These are phyloP conservation scores for Penicillium bialowiezense DNA, from an alignment of 495 filamentous ascomycete species.

Conservation along the genomic window DNA sequence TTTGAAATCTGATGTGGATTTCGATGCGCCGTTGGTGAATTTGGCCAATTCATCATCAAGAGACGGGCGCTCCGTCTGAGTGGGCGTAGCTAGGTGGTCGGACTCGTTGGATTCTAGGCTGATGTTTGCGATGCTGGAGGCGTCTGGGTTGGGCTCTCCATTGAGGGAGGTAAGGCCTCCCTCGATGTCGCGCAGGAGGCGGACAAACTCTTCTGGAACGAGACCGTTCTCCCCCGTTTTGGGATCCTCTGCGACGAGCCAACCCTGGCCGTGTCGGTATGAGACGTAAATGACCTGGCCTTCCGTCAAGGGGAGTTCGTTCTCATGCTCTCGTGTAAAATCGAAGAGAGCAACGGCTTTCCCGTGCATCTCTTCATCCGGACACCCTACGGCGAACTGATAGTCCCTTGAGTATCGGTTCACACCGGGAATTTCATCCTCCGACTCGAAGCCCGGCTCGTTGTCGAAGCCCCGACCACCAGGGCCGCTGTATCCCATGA, in stretches of 20 bases:
- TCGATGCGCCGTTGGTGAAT: slow-evolving; percentile 10
- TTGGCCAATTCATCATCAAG: background rate
- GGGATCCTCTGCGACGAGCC: slow-evolving; percentile 97
- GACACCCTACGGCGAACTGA: slow-evolving; percentile 90
- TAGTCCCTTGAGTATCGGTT: slow-evolving; percentile 83
- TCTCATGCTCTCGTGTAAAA: slow-evolving; percentile 92
- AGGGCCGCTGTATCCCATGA: slow-evolving; percentile 35
- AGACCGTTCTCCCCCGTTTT: slow-evolving; percentile 83
- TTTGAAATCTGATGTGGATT: background rate
- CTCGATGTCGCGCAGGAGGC: slow-evolving; percentile 87
- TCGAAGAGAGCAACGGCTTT: slow-evolving; percentile 95
- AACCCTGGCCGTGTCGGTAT: slow-evolving; percentile 92
- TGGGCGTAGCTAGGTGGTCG: slow-evolving; percentile 30
- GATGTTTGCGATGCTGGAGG: slow-evolving; percentile 19
- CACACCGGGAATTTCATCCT: slow-evolving; percentile 55
- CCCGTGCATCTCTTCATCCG: slow-evolving; percentile 96
- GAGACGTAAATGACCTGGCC: slow-evolving; percentile 96
- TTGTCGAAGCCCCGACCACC: slow-evolving; percentile 51
- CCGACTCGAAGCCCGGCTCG: slow-evolving; percentile 56
- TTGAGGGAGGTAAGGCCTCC: slow-evolving; percentile 55
- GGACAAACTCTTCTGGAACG: slow-evolving; percentile 95
- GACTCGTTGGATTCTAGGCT: slow-evolving; percentile 33
- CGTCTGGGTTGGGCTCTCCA: slow-evolving; percentile 32
- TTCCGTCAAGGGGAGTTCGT: slow-evolving; percentile 88
- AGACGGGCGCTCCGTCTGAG: slow-evolving; percentile 17